phyloP scores from a whole-genome alignment of 208 protist genomes.

The Herpetomonas tarakana region DNA sequence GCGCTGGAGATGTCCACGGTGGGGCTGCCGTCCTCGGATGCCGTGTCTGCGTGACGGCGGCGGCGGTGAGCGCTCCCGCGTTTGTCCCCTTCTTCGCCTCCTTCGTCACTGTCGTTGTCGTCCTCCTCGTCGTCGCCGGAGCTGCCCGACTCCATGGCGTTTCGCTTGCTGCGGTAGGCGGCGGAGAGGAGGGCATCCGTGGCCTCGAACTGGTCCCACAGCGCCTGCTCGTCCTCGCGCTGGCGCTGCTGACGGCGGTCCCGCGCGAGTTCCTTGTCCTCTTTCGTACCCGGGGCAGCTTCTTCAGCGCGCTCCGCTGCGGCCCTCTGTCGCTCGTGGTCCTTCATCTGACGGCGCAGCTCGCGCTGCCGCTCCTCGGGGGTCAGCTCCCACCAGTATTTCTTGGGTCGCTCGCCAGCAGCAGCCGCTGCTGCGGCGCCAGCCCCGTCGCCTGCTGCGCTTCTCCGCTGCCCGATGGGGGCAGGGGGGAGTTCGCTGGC shows the following conservation, averaged over 20 bases:
- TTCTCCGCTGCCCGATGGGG: too few species aligned
- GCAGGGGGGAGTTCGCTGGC: background rate
- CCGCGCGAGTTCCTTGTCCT: background rate
- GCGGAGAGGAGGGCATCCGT: background rate
- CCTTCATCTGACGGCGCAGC: constrained; percentile 31
- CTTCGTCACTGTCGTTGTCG: background rate
- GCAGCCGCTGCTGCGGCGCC: background rate
- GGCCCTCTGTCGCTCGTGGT: constrained; percentile 19
- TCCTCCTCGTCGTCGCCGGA: background rate
- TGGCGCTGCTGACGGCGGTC: background rate
- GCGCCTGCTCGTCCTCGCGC: constrained; percentile 9
- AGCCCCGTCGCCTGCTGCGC: too few species aligned
- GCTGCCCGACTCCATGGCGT: background rate
- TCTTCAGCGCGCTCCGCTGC: background rate
- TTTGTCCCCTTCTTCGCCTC: too few species aligned
- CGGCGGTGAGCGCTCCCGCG: too few species aligned
- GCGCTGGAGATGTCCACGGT: background rate
- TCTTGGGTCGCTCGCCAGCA: constrained; percentile 11
- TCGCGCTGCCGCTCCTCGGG: constrained; percentile 45
- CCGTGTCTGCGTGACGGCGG: too few species aligned
- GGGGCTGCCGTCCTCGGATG: background rate
- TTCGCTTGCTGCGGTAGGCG: background rate
- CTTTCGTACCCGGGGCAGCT: background rate
- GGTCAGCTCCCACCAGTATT: constrained; percentile 72
- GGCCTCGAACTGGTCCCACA: constrained; percentile 12